phyloP scores from a whole-genome alignment of 1,284 basidiomycete species.

The Phlebopus sp. region DNA sequence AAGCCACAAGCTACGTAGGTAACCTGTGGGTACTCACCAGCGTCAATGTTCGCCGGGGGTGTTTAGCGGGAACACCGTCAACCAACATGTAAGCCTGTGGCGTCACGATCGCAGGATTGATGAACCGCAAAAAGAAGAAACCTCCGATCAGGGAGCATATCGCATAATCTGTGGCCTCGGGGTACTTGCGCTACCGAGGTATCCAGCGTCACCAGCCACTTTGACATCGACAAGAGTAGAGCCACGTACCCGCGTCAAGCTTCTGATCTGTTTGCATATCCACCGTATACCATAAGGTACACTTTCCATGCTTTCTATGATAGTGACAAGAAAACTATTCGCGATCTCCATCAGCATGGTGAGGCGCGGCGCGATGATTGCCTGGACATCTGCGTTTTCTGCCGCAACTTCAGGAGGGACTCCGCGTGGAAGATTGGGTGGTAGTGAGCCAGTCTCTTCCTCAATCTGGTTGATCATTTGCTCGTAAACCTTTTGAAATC shows the following conservation, averaged over 20 bases:
- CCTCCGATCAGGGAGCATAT: constrained; percentile 98
- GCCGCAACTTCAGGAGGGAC: constrained; percentile 93
- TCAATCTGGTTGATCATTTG: constrained; percentile 99
- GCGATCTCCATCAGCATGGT: constrained; percentile 99
- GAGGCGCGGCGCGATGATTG: constrained; percentile 92
- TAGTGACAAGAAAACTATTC: constrained; percentile 95
- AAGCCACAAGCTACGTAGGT: constrained; percentile 1
- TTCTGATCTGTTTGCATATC: constrained; percentile 99
- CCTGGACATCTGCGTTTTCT: constrained; percentile 92
- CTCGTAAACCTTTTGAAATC: constrained; percentile 75
- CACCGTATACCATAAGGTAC: constrained; percentile 99
- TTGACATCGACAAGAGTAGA: constrained; percentile 1
- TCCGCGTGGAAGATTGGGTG: constrained; percentile 86
- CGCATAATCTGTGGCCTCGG: constrained; percentile 95
- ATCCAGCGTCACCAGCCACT: constrained; percentile 12
- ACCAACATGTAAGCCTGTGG: constrained; percentile 99
- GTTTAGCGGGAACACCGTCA: constrained; percentile 95
- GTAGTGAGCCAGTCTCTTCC: constrained; percentile 90
- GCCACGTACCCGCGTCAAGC: constrained; percentile 79
- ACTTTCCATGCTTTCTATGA: constrained; percentile 96
- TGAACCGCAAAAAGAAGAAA: constrained; percentile 99
- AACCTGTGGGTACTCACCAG: constrained; percentile 52
- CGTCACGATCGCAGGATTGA: constrained; percentile 99
- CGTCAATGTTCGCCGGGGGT: constrained; percentile 93
- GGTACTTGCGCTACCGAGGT: constrained; percentile 84